Evolutionary conservation across 768 basidiomycete species (phyloP).

Genomic region (Boletus speciosus): DNA sequence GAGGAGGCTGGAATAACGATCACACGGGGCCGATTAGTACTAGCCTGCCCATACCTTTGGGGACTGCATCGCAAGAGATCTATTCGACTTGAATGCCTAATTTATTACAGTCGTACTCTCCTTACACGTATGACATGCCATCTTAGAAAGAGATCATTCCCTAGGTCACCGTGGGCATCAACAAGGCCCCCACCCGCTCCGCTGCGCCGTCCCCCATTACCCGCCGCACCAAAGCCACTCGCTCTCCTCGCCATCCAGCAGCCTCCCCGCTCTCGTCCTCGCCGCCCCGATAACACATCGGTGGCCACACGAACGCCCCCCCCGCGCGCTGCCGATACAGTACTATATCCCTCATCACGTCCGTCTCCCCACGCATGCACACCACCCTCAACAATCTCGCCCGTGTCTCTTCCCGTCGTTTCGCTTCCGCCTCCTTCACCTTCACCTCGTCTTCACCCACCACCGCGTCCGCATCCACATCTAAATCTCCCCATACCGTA

Average conservation of each 20-base stretch:
- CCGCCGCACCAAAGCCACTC: constrained; percentile 15
- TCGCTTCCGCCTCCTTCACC: constrained; percentile 31
- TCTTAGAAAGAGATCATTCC: background rate
- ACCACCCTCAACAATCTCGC: constrained; percentile 52
- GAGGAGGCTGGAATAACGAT: too few species aligned
- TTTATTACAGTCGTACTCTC: background rate
- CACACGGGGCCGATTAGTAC: too few species aligned
- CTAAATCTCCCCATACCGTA: constrained; percentile 64
- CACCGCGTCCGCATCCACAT: background rate
- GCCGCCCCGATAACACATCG: constrained; percentile 44
- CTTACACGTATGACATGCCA: background rate
- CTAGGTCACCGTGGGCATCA: constrained; percentile 1
- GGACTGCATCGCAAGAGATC: too few species aligned
- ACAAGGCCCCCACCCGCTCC: constrained; percentile 14
- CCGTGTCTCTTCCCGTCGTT: constrained; percentile 20
- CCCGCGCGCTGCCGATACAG: constrained; percentile 49
- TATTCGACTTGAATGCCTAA: too few species aligned
- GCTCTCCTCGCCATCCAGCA: constrained; percentile 12
- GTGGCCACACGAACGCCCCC: constrained; percentile 42
- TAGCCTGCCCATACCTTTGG: too few species aligned
- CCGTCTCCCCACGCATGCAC: constrained; percentile 45
- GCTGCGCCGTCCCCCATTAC: constrained; percentile 5
- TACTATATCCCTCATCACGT: constrained; percentile 51
- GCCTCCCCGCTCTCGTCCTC: constrained; percentile 5
- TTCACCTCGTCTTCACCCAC: constrained; percentile 2